Conservation (phyloP, 2,329 filamentous ascomycete genomes). For the Ophiostoma angusticollis region DNA sequence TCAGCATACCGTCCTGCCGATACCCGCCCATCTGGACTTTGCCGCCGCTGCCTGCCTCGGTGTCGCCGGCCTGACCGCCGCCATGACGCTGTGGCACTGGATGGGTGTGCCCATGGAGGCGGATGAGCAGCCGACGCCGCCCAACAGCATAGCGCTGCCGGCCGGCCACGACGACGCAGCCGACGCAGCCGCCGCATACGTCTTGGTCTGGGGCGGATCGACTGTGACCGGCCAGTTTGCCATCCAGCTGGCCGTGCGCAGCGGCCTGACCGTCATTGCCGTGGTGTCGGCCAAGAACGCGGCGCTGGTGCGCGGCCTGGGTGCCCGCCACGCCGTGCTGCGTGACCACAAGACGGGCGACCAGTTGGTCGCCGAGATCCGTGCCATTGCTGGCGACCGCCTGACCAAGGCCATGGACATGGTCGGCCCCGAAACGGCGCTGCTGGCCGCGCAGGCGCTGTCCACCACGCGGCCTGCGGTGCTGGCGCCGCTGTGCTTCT, state of each 20-base stretch:
- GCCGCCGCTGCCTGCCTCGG: constrained; percentile 26
- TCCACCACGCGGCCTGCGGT: constrained; percentile 15
- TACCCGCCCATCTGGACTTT: constrained; percentile 23
- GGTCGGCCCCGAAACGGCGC: constrained; percentile 24
- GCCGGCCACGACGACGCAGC: no score
- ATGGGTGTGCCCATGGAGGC: constrained; percentile 20
- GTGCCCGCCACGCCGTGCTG: constrained; percentile 22
- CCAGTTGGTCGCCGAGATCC: constrained; percentile 23
- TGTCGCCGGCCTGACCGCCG: constrained; percentile 27
- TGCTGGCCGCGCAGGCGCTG: constrained; percentile 15
- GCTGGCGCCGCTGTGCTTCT: constrained; percentile 26
- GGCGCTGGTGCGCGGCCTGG: constrained; percentile 18
- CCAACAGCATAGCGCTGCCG: background rate
- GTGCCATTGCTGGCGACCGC: constrained; percentile 14
- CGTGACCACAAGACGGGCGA: constrained; percentile 22
- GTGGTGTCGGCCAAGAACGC: constrained; percentile 22
- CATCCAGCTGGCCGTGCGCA: constrained; percentile 24
- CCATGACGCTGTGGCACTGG: constrained; percentile 30
- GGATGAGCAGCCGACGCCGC: background rate
- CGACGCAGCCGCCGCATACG: constrained; percentile 6
- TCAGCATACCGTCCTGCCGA: constrained; percentile 26
- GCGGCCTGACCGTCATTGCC: constrained; percentile 24
- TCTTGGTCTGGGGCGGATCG: constrained; percentile 29
- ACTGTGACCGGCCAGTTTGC: constrained; percentile 29
- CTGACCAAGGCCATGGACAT: constrained; percentile 26